Base-by-base conservation (phyloP, 441 rosid genomes). In the Pelargonium cotyledonis region DNA sequence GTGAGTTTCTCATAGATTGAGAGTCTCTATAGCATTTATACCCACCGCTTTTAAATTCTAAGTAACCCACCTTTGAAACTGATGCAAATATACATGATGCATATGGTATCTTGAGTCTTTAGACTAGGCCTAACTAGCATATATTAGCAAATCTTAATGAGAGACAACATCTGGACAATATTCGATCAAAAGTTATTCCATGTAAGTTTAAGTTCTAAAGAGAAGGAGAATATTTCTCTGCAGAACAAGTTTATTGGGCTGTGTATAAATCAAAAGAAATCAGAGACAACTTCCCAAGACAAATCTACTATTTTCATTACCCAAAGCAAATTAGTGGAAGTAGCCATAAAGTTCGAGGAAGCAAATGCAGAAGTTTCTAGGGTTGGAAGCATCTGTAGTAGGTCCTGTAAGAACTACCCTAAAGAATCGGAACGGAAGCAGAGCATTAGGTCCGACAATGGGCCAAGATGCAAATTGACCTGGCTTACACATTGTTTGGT, bases 391-490 rank as follows among this genome's bases (percentile, higher is more conserved):
- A 72, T 89, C 97, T 0, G 87, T 68, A 0, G 97, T 88, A 8
- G 88, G 92, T 57, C 90, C 95, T 6, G 86, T 88, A 43, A 88
- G 80, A 21, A 86, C 71, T 67, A 88, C 87, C 75, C 94, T 85
- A 78, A 95, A 92, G 83, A 80, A 89, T 72, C 92, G 84, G 68
- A 89, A 90, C 0, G 97, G 93, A 47, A 88, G 97, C 69, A 92
- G 82, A 0, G 97, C 87, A 63, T 80, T 85, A 1, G 91, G 83
- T 64, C 95, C 96, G 9, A 77, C 76, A 11, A 95, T 55, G 0
- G 93, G 84, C 98, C 99, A 92, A 0, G 99, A 90, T 10, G 89
- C 88, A 70, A 86, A 95, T 81, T 95, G 98, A 64, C 91, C 97
- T 0, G 86, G 88, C 75, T 86, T 88, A 83, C 98, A 86, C 68